Evolutionary conservation across 2,329 filamentous ascomycete species (phyloP), one percentile per base, ranked within the genome.

Genomic region (Trichoderma harzianum): DNA sequence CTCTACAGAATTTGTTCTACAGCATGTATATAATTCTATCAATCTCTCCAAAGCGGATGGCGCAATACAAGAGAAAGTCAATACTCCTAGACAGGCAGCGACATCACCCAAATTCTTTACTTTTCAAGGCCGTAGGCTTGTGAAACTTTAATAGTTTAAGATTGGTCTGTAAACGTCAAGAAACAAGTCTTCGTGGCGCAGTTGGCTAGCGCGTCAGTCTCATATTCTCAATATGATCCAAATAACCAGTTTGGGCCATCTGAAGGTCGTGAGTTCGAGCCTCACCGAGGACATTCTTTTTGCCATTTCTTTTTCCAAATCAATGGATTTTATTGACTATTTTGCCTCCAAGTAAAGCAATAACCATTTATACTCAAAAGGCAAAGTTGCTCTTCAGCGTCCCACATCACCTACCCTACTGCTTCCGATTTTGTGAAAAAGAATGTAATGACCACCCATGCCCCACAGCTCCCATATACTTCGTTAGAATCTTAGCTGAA

Each of bases 181-280:
- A n/a, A 39, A 58, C 3, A 39, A 47, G 76, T 76, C 76, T 77
- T 76, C 75, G 72, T 77, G 75, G 76, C 76, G 73, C 75, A 77
- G 76, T 77, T 77, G 76, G 76, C 72, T 75, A 76, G 75, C 73
- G 75, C 74, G 75, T 76, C 74, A 75, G 76, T 77, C 76, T 77
- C 75, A 69, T 69, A 72, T 72, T 62, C 26, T 43, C 47, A 34
- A 65, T 72, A 58, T 76, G 73, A 76, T 75, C 73, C 74, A 75
- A 81, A 81, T 78, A 64, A 24, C n/a, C 57, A 72, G 64, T 61
- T 74, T 76, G 75, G 74, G 77, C 70, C 36, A 78, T 78, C 77
- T 83, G 83, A 83, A 84, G 83, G 82, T 83, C 83, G 81, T 80
- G 83, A 86, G 86, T 81, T 87, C 86, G 80, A 84, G 78, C 77